Percentiles rank a stretch among this genome's conserved stretches.
Conservation (phyloP, 768 basidiomycete species). For the Lentinula boryana region DNA sequence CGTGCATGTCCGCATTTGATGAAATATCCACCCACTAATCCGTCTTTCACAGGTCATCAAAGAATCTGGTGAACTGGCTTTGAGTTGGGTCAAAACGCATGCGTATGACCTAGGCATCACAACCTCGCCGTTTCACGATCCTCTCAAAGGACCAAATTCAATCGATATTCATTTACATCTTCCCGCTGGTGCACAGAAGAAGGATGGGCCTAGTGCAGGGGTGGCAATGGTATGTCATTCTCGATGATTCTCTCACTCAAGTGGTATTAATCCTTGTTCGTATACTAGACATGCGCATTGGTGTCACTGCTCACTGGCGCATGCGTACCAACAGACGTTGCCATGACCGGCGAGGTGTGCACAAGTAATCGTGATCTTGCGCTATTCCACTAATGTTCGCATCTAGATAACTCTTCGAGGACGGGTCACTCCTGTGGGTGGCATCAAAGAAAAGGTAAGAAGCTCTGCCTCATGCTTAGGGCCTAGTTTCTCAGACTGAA, state of each 20-base stretch:
- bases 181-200: constrained; percentile 87
- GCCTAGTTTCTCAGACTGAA: background rate
- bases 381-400: background rate
- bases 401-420: constrained; percentile 74
- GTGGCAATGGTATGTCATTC: constrained; percentile 65
- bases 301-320: constrained; percentile 79
- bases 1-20: constrained; percentile 12
- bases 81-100: constrained; percentile 90
- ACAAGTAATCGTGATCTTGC: background rate
- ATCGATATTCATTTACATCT: constrained; percentile 88
- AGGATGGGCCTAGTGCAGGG: constrained; percentile 90
- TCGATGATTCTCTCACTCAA: background rate
- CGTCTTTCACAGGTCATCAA: constrained; percentile 60
- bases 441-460: constrained; percentile 75
- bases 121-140: constrained; percentile 60
- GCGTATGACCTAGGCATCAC: constrained; percentile 79
- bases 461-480: background rate
- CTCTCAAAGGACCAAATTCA: constrained; percentile 62
- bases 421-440: constrained; percentile 78
- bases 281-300: constrained; percentile 67
- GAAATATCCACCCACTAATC: background rate
- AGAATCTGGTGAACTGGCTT: constrained; percentile 84
- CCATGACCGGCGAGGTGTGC: constrained; percentile 86
- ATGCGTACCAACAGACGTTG: constrained; percentile 63
- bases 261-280: background rate